Percentiles rank a stretch among this genome's conserved stretches.
phyloP scores from a whole-genome alignment of 148 eudicot genomes.

The Cornus florida region DNA sequence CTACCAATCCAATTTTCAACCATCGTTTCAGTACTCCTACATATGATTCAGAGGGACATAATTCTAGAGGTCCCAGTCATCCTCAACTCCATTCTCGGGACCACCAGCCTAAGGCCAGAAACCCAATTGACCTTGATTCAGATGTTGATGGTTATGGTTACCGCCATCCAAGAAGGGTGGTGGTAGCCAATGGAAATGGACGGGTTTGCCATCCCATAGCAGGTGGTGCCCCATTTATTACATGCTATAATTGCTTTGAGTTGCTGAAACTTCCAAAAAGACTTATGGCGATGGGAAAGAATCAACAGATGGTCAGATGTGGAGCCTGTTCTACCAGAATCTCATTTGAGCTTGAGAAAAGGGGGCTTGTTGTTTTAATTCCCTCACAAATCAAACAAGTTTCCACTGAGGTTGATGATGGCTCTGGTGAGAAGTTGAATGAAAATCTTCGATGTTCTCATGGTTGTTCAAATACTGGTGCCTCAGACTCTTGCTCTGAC shows the following conservation, averaged over 20 bases:
- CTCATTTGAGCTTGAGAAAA: conserved; percentile 39
- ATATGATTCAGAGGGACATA: conserved; percentile 29
- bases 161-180: conserved; percentile 36
- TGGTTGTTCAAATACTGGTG: conserved; percentile 21
- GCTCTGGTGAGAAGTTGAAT: conserved; percentile 18
- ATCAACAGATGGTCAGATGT: conserved; percentile 46
- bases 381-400: conserved; percentile 24
- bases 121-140: conserved; percentile 19
- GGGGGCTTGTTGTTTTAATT: conserved; percentile 30
- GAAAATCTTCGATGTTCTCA: conserved; percentile 16
- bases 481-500: conserved; percentile 33
- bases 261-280: conserved; percentile 64
- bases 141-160: conserved; percentile 29
- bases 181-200: conserved; percentile 32
- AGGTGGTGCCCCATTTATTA: conserved; percentile 81
- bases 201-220: conserved; percentile 51
- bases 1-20: conserved; percentile 9
- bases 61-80: conserved; percentile 30
- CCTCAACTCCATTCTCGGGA: conserved; percentile 25
- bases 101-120: conserved; percentile 19
- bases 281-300: conserved; percentile 24
- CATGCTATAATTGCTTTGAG: conserved; percentile 71
- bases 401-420: conserved; percentile 13
- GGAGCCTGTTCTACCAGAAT: conserved; percentile 65
- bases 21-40: conserved; percentile 20